A percentile compares a stretch with the other conserved stretches of the same genome.
Evolutionary conservation across 2,329 filamentous ascomycete species (phyloP).

Genomic region (Fusarium staphyleae): DNA sequence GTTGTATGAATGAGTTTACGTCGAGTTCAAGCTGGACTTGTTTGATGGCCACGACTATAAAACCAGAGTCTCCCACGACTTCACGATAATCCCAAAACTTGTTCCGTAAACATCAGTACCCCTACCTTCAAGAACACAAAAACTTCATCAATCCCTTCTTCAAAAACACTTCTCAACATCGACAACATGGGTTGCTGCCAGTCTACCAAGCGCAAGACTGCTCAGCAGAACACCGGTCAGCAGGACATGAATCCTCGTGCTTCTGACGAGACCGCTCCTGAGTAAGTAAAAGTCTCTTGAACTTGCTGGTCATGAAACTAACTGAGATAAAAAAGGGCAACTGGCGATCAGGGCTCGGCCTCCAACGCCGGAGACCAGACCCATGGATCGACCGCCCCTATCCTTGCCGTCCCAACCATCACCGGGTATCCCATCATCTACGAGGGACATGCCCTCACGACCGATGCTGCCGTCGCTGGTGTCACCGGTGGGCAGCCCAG

Average conservation of each 20-base stretch:
- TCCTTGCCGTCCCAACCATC: background rate
- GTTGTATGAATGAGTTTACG: background rate
- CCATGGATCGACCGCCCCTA: background rate
- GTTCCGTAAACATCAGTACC: background rate
- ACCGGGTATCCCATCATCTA: background rate
- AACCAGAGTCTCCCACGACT: background rate
- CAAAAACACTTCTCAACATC: background rate
- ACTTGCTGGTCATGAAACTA: background rate
- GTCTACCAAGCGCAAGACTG: background rate
- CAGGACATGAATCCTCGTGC: slow-evolving; percentile 19
- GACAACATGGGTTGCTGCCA: slow-evolving; percentile 14
- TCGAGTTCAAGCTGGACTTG: background rate
- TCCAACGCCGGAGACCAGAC: background rate
- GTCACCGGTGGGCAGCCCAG: background rate
- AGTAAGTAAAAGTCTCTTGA: slow-evolving; percentile 14
- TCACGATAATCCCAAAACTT: background rate
- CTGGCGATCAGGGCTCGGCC: background rate
- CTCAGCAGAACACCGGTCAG: slow-evolving; percentile 6
- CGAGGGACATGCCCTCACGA: background rate
- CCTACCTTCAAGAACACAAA: background rate
- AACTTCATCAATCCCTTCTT: background rate
- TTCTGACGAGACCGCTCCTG: background rate
- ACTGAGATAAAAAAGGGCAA: background rate
- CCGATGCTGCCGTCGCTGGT: background rate
- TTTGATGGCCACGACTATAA: background rate